Evolutionary conservation across 2,329 filamentous ascomycete species (phyloP).

Genomic region (Lachnellula cervina): DNA sequence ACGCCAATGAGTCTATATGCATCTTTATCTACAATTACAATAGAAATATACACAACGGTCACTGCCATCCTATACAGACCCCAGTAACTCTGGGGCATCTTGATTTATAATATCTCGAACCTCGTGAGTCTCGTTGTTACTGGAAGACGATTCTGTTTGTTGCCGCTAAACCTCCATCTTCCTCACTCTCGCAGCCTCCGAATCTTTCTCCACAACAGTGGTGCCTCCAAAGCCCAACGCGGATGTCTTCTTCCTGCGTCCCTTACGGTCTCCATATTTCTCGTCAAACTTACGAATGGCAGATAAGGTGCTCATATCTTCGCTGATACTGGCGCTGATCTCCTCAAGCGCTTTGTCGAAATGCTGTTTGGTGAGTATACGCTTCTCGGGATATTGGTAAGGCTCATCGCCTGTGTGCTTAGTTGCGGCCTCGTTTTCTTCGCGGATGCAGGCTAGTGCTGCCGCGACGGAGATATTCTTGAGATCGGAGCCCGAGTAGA

Average conservation of each 20-base stretch:
- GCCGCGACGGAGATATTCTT: slow-evolving; percentile 80
- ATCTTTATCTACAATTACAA: background rate
- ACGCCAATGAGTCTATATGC: background rate
- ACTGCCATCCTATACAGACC: background rate
- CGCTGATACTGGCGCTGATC: slow-evolving; percentile 86
- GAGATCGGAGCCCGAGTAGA: slow-evolving; percentile 78
- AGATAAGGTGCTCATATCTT: slow-evolving; percentile 83
- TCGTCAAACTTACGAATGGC: slow-evolving; percentile 95
- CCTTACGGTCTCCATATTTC: slow-evolving; percentile 80
- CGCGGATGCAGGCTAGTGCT: slow-evolving; percentile 71
- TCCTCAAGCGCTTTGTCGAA: slow-evolving; percentile 84
- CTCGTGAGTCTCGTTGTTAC: too few relatives aligned
- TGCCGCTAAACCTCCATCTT: slow-evolving; percentile 18
- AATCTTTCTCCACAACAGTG: slow-evolving; percentile 26
- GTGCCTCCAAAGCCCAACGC: slow-evolving; percentile 53
- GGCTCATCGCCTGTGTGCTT: slow-evolving; percentile 38
- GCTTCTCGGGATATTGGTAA: slow-evolving; percentile 58
- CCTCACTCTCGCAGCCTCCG: slow-evolving; percentile 29
- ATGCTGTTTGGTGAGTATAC: slow-evolving; percentile 62
- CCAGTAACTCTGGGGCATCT: background rate
- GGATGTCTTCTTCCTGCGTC: slow-evolving; percentile 53
- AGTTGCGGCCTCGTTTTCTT: slow-evolving; percentile 52
- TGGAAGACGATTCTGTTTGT: too few relatives aligned
- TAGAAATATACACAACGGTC: background rate
- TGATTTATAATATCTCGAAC: background rate